Base-by-base conservation (phyloP, 163 green algal species). In the Scenedesmus sp. region DNA sequence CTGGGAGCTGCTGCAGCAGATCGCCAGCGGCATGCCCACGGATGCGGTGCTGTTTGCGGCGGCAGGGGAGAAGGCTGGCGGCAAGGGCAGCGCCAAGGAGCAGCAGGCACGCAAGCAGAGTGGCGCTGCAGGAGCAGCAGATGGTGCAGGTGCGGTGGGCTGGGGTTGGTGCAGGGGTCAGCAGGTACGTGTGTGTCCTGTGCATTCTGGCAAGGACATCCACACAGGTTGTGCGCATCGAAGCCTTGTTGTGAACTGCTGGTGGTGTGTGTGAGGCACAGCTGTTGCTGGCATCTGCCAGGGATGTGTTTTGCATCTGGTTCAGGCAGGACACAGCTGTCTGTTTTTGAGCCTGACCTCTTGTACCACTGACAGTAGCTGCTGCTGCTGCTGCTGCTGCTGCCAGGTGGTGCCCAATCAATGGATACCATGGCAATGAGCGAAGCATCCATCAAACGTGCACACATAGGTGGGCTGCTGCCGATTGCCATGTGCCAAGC, bases 1-100 rank as follows among this genome's bases (percentile, higher is more conserved):
- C 33, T 99, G 97, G 93, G 98, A 99, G 93, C 95, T 99, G 90
- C 94, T 99, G 90, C 94, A 97, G 93, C 95, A 98, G 93, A 93
- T 98, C 20, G 91, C 94, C 6, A 96, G 96, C 72, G 97, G 98
- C 40, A 96, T 96, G 83, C 96, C 97, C 46, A 97, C 96, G 12
- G 98, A 99, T 83, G 96, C 96, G 4, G 92, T 92, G 37, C 94
- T 99, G 24, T 99, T 99, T 91, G 95, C 95, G 37, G 94, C 92
- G 22, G 33, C 73, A 40, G 81, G 78, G 15, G 78, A 84, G 26
- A 84, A 84, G 78, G 78, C 7, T 22, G 78, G 78, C 78, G 89
- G 51, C 42, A 90, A 70, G 44, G 89, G 82, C n/a, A 33, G 49
- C 16, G 20, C 42, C 37, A 86, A 89, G 40, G 87, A 79, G 78